These are phyloP conservation scores for Phytophthora citrophthora DNA, from an alignment of 352 stramenopile species.

Conservation along the genomic window DNA sequence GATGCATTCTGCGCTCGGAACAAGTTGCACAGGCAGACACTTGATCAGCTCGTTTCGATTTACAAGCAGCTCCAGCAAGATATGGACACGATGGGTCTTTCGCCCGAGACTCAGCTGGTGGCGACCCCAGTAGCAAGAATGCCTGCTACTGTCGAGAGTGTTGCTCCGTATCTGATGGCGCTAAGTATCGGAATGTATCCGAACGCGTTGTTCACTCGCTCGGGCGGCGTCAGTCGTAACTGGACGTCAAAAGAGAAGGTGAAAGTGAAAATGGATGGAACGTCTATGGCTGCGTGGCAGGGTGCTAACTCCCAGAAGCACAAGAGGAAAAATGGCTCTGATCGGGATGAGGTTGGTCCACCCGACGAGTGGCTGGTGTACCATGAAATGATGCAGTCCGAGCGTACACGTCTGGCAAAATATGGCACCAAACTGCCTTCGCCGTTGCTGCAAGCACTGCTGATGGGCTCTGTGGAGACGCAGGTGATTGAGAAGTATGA, in stretches of 20 bases:
- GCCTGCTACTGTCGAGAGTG: conserved; percentile 31
- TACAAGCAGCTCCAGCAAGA: conserved; percentile 74
- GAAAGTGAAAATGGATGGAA: conserved; percentile 71
- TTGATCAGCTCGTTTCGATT: conserved; percentile 74
- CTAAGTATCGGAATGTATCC: conserved; percentile 77
- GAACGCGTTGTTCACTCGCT: conserved; percentile 66
- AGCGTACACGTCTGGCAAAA: conserved; percentile 68
- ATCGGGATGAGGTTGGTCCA: conserved; percentile 30
- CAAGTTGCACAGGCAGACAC: conserved; percentile 65
- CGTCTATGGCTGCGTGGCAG: conserved; percentile 59
- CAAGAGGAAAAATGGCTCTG: conserved; percentile 31
- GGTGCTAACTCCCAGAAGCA: conserved; percentile 22
- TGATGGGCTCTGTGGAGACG: conserved; percentile 64
- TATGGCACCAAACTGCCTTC: conserved; percentile 77
- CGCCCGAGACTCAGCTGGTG: conserved; percentile 51
- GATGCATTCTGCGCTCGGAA: conserved; percentile 66
- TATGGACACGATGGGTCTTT: conserved; percentile 59
- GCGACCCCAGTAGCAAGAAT: conserved; percentile 9
- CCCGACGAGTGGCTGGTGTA: conserved; percentile 78
- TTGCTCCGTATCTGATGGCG: conserved; percentile 69
- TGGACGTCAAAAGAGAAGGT: conserved; percentile 87
- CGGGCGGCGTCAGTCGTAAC: conserved; percentile 49
- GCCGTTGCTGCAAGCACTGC: conserved; percentile 55
- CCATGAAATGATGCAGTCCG: conserved; percentile 88
- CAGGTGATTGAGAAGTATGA: conserved; percentile 39